Evolutionary conservation across 2,329 filamentous ascomycete genomes (phyloP), one percentile per base, ranked within the genome.

Genomic region (Verticillium nubilum): DNA sequence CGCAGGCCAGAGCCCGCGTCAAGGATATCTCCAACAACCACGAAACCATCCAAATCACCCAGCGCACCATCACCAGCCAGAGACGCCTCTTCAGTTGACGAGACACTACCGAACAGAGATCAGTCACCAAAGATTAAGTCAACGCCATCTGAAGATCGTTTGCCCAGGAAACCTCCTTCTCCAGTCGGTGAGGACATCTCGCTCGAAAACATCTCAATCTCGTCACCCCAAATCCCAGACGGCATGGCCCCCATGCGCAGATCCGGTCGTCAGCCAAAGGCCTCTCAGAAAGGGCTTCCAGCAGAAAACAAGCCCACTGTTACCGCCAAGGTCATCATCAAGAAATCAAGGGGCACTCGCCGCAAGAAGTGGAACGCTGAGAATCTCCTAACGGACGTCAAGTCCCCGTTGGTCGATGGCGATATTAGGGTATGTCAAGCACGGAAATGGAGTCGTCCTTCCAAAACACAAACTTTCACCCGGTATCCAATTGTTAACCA

Each of bases 371-470:
- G 74, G 74, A 68, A 69, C 26, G 62, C 69, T 3, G 70, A 74
- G 15, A 72, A 66, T 17, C 69, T 77, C 25, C 63, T 76, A 19
- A 71, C 68, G 10, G 69, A 76, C 53, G 62, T 68, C 1, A 75
- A 72, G 28, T 78, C 75, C 2, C 75, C 75, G 27, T 63, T 78
- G 1, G 74, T 73, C 17, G 68, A 65, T 17, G 73, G 73, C 5
- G 72, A 77, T 58, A 62, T 78, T 12, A 67, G 75, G 57, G 75
- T 76, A 56, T 59, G 68, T 66, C 15, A 37, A 15, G 29, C 35
- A n/a, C n/a, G n/a, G n/a, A n/a, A n/a, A n/a, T n/a, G n/a, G n/a
- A n/a, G n/a, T n/a, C n/a, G n/a, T n/a, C n/a, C n/a, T n/a, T n/a
- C n/a, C n/a, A n/a, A n/a, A n/a, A n/a, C n/a, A n/a, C n/a, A n/a